Evolutionary conservation across 2,329 filamentous ascomycete species (phyloP).

Genomic region (Fusarium sp.): DNA sequence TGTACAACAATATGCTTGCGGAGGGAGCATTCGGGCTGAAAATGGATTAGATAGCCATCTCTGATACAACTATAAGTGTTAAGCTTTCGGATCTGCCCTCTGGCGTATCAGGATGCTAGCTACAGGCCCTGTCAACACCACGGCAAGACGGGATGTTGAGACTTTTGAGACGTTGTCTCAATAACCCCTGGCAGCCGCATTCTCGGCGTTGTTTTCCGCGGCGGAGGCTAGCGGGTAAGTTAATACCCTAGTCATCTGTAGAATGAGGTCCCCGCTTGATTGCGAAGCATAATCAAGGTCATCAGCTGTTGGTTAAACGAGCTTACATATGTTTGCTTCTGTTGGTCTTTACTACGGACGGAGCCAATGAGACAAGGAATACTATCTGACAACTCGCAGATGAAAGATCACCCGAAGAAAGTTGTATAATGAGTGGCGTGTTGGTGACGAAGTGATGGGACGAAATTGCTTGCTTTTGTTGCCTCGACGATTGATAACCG

Average conservation of each 20-base stretch:
- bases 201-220: conserved; percentile 11
- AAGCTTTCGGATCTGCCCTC: conserved; percentile 10
- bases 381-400: neutral
- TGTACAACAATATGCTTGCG: too few relatives aligned
- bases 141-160: conserved; percentile 6
- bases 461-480: conserved; percentile 23
- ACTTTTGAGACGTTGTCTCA: neutral
- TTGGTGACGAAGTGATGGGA: neutral
- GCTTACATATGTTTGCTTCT: conserved; percentile 24
- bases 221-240: conserved; percentile 18
- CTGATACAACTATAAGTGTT: neutral
- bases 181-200: conserved; percentile 11
- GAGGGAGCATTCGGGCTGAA: neutral
- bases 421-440: neutral
- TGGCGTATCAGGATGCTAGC: conserved; percentile 1
- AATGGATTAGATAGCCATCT: neutral
- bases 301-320: neutral
- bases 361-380: conserved; percentile 14
- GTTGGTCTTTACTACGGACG: neutral
- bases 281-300: neutral
- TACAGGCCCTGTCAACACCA: conserved; percentile 3
- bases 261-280: conserved; percentile 6
- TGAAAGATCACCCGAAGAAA: neutral
- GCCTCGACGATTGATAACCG: conserved; percentile 6
- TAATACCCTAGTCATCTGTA: neutral